phyloP scores from a whole-genome alignment of 2,329 filamentous ascomycete genomes.

The Sordariomycetes sp. region DNA sequence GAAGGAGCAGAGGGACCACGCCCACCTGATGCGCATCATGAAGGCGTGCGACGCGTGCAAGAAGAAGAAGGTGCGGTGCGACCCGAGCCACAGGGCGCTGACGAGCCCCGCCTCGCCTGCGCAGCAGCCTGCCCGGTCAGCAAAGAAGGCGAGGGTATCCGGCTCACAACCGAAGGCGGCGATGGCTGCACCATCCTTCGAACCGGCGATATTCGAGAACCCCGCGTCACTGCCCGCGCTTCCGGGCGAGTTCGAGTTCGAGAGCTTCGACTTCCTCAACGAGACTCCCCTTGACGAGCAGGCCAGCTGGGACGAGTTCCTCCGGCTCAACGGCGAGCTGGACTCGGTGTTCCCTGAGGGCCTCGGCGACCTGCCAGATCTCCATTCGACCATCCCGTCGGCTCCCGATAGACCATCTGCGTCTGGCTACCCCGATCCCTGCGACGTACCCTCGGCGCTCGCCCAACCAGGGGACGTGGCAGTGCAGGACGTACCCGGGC shows the following conservation, averaged over 20 bases:
- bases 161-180: background rate
- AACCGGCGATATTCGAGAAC: background rate
- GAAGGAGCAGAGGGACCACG: slow-evolving; percentile 57
- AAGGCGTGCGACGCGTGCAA: slow-evolving; percentile 56
- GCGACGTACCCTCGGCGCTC: background rate
- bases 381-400: background rate
- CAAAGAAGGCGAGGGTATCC: background rate
- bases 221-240: background rate
- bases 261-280: background rate
- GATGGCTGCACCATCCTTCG: background rate
- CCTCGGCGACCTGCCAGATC: background rate
- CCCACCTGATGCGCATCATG: slow-evolving; percentile 55
- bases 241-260: background rate
- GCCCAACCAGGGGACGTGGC: background rate
- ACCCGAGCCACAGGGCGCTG: slow-evolving; percentile 41
- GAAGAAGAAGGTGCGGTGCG: slow-evolving; percentile 53
- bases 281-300: background rate
- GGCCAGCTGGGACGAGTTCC: slow-evolving; percentile 1
- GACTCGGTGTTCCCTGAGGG: background rate
- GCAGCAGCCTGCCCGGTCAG: background rate
- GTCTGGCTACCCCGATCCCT: background rate
- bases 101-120: slow-evolving; percentile 18
- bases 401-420: background rate
- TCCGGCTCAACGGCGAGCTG: background rate
- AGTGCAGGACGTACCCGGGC: slow-evolving; percentile 5